These are phyloP conservation scores for Sphenostylis stenocarpa DNA, from an alignment of 306 rosid species.

Conservation along the genomic window DNA sequence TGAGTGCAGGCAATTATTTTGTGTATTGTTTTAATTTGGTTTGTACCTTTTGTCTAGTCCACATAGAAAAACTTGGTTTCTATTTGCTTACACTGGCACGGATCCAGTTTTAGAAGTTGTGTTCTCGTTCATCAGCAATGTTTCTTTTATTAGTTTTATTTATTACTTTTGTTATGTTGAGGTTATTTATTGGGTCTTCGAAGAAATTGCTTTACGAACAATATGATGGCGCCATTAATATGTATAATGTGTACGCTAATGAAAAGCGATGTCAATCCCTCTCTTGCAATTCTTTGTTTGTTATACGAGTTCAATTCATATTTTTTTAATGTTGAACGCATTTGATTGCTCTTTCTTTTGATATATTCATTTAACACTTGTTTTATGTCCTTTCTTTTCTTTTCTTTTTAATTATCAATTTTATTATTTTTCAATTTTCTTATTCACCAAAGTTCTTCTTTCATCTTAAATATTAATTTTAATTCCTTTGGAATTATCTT, in stretches of 20 bases:
- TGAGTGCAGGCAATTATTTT: conserved; percentile 25
- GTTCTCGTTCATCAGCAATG: conserved; percentile 20
- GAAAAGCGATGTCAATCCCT: conserved; percentile 1
- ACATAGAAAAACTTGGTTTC: conserved; percentile 29
- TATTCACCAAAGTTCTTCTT: too few relatives aligned
- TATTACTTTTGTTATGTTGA: not conserved
- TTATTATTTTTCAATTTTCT: too few relatives aligned
- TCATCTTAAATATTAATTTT: too few relatives aligned
- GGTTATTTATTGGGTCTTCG: conserved; percentile 34
- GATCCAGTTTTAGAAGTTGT: conserved; percentile 35
- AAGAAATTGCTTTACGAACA: conserved; percentile 14
- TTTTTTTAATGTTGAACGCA: not conserved
- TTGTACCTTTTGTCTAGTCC: conserved; percentile 30
- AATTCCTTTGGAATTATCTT: not conserved
- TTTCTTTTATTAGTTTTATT: conserved; percentile 9
- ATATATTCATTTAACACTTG: not conserved
- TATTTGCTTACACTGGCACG: conserved; percentile 30
- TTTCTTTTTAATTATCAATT: not conserved
- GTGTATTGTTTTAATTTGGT: conserved; percentile 29
- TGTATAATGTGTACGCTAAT: conserved; percentile 27
- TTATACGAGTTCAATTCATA: not conserved
- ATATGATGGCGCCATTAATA: conserved; percentile 10
- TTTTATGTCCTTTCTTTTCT: not conserved
- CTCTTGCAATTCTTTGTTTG: not conserved
- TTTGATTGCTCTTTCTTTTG: not conserved